Base-by-base conservation (phyloP, 2,329 filamentous ascomycete genomes). In the Reticulascus tulasneorum region DNA sequence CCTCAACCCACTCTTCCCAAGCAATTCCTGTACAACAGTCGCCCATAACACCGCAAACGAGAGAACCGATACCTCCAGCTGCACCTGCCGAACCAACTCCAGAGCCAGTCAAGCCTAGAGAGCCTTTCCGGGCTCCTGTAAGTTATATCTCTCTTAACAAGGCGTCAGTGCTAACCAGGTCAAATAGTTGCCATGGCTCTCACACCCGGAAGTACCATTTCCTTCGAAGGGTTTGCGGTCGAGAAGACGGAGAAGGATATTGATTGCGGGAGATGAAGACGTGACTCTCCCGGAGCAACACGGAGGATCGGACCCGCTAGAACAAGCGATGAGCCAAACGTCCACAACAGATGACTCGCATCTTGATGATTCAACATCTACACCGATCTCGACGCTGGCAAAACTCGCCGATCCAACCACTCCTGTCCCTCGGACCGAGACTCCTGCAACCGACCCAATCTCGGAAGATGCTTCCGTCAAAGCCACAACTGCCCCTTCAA, bases 161-260 rank as follows among this genome's bases (percentile, higher is more conserved):
- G 9, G 21, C 26, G 10, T 4, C n/a, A 10, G 35, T 18, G 21
- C 42, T 42, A 22, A 45, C 15, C 40, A 21, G 23, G 29, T 10
- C 15, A 40, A 31, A 20, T 27, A 80, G 74, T 59, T 82, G 9
- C 78, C 78, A 9, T 82, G 77, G 77, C 50, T 68, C 18, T 79
- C 76, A 1, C 58, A 56, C 21, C 71, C 73, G 4, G 69, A 74
- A 21, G 48, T 58, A 19, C 59, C 64, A 9, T 82, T 78, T 49
- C 77, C 77, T 10, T 49, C 46, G 31, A 53, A 53, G 48, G 52
- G 54, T 20, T 44, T 50, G 9, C 62, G 59, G 25, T 55, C 45
- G 22, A 47, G 37, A 36, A 33, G 35, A 23, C 66, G 62, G 46
- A 70, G 67, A 54, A 70, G 62, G 47, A 55, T 53, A 7, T 45